A percentile compares a stretch with the other conserved stretches of the same genome.
phyloP scores from a whole-genome alignment of 148 eudicot species.

The Rhododendron henanense region DNA sequence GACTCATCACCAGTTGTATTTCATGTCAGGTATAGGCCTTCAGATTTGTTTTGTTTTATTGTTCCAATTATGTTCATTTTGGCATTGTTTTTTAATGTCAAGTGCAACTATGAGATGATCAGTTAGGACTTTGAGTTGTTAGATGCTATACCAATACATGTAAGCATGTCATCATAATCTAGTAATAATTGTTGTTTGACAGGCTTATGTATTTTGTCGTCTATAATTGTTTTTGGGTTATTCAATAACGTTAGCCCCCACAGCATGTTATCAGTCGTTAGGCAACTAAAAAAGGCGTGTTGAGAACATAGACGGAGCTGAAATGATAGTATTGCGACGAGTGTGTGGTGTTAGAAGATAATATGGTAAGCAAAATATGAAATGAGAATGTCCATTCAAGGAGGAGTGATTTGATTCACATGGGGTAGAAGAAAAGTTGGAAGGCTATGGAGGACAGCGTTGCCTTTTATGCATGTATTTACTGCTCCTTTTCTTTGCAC shows the following conservation, averaged over 20 bases:
- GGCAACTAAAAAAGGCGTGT: neutral
- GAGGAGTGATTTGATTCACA: neutral
- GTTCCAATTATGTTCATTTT: neutral
- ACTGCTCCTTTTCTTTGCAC: slow-evolving; percentile 11
- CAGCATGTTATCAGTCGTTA: neutral
- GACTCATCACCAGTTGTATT: slow-evolving; percentile 55
- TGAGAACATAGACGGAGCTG: neutral
- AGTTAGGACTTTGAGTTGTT: neutral
- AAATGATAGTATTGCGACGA: neutral
- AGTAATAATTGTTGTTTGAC: neutral
- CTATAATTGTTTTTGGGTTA: neutral
- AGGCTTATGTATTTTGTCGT: neutral
- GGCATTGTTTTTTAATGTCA: neutral
- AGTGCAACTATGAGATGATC: neutral
- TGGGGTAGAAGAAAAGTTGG: neutral
- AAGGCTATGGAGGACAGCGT: neutral
- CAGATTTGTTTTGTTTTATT: neutral
- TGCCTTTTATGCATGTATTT: neutral
- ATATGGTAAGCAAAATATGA: neutral
- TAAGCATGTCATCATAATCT: neutral
- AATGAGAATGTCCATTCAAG: neutral
- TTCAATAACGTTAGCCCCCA: neutral
- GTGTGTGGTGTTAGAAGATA: neutral
- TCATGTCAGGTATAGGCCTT: slow-evolving; percentile 57
- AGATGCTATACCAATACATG: neutral